Base-by-base conservation (phyloP, 495 filamentous ascomycete species). In the Aspergillus ostianus region DNA sequence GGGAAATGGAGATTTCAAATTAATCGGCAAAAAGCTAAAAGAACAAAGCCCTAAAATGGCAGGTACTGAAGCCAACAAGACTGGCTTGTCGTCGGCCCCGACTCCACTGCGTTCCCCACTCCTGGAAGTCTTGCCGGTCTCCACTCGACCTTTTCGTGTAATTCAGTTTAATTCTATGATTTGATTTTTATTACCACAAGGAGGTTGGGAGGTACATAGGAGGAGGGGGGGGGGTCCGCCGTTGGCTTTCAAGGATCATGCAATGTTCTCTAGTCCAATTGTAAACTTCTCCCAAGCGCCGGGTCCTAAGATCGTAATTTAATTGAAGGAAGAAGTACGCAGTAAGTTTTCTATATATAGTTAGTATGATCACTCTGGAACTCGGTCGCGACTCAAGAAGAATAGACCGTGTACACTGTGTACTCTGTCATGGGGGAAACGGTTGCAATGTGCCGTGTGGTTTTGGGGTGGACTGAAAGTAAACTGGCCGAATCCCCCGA, bases 21-120 rank as follows among this genome's bases (percentile, higher is more conserved):
- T 20, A 27, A 45, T 44, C 7, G 20, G 45, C 23, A 46, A 55
- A 45, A 27, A 46, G 8, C 3, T 6, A 51, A 50, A 54, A 36
- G 23, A 36, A 19, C 47, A 52, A 59, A 46, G 23, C 17, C 51
- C 27, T 29, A 19, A 56, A 56, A 41, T 48, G 53, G 56, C 36
- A 57, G 50, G 50, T 51, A 57, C 29, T 21, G 36, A 55, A 56
- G 49, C 36, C 12, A 17, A 41, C 36, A 12, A 12, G 36, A 41
- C 36, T 41, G 36, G 36, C 36, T 10, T 41, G 10, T 41, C 13
- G 36, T 15, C 12, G 36, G 10, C 1, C 36, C 10, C 13, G 9
- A 4, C 10, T 13, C 12, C 36, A 13, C 36, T 10, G 8, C 30
- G 3, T 26, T 32, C 29, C 29, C 29, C 29, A 32, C 29, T n/a